phyloP scores from a whole-genome alignment of 148 eudicot species.

The Vaccinium myrtillus region DNA sequence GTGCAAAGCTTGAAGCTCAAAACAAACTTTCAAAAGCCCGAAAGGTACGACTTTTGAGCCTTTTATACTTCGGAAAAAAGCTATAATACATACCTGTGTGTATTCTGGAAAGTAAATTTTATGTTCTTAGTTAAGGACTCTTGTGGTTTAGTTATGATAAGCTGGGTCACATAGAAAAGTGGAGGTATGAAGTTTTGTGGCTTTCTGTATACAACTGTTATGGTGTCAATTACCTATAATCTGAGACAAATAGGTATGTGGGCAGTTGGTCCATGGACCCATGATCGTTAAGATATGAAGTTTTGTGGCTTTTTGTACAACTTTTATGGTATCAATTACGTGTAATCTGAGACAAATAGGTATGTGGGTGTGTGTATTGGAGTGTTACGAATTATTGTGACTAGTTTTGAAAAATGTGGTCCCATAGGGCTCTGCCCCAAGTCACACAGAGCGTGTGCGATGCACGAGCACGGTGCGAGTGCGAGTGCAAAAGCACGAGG shows the following conservation, averaged over 20 bases:
- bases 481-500: too few species aligned
- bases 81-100: background rate
- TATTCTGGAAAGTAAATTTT: background rate
- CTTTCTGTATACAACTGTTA: background rate
- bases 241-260: background rate
- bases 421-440: too few species aligned
- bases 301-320: background rate
- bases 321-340: background rate
- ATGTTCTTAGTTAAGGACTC: background rate
- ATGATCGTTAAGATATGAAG: too few species aligned
- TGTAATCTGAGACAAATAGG: background rate
- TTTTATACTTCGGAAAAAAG: background rate
- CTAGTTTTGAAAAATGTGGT: background rate
- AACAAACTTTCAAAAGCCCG: constrained; percentile 54
- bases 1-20: constrained; percentile 84
- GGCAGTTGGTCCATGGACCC: background rate
- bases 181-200: background rate
- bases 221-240: background rate
- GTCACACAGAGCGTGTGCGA: too few species aligned
- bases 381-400: background rate
- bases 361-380: background rate
- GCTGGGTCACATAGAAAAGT: background rate
- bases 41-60: constrained; percentile 46
- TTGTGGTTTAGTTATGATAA: background rate
- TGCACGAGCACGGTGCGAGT: too few species aligned